Evolutionary conservation across 1,284 basidiomycete genomes (phyloP), one percentile per base, ranked within the genome.

Genomic region (Sphagnurus paluster): DNA sequence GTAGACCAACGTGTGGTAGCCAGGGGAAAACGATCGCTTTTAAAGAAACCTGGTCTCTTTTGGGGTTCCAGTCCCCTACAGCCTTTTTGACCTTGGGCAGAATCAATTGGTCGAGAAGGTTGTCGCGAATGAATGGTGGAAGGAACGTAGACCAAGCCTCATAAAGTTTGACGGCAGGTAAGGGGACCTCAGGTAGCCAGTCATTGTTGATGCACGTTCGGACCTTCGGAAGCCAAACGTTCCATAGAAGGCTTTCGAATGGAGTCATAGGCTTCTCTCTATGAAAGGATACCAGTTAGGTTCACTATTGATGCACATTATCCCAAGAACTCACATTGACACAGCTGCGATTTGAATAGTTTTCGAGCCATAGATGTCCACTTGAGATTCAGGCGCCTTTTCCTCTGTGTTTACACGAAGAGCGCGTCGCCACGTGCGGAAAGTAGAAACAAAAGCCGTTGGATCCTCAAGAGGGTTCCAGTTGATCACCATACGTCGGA

Each of bases 241-340:
- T 90, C 95, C 96, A 99, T 13, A 99, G 69, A 16, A 99, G 72
- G 46, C 87, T 90, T 64, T 99, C 96, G 65, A 91, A 99, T 0
- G 97, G 87, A 4, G 94, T 94, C 97, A 99, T 99, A 1, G 74
- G 74, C 52, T 71, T 72, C 50, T 83, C 79, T 37, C 79, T 78
- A 52, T 26, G 34, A 50, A 34, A 50, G 6, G 35, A 6, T 13
- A 23, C 49, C 34, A 57, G 37, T 42, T 14, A 44, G 28, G 9
- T 10, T 34, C 26, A 16, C 6, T 32, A 19, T 13, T 44, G 24
- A 33, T 40, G 42, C 38, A 37, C 30, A 30, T n/a, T n/a, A 32
- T n/a, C 28, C 36, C 13, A 44, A 60, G 25, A 59, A 63, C 72
- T 46, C 57, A 77, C 75, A 69, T 61, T 46, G 69, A 61, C 17